A percentile compares a stretch with the other conserved stretches of the same genome.
phyloP scores from a whole-genome alignment of 2,329 filamentous ascomycete species.

The Blastomyces emzantsi region DNA sequence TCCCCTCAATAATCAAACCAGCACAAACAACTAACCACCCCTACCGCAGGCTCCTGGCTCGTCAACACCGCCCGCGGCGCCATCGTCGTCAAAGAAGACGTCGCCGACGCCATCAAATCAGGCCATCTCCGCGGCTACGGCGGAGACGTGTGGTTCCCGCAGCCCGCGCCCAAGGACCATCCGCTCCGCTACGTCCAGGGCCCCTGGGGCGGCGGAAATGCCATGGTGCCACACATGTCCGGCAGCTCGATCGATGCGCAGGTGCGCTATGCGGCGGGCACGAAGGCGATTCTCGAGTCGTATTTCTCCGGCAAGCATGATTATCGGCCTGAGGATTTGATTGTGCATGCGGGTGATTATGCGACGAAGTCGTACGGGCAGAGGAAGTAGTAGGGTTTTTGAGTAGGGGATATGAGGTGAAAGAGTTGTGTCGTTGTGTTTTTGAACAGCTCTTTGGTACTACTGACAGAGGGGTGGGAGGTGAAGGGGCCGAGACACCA shows the following conservation, averaged over 20 bases:
- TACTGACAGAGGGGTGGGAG: too few relatives aligned
- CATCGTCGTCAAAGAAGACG: constrained; percentile 99
- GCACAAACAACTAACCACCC: constrained; percentile 9
- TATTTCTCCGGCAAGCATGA: constrained; percentile 84
- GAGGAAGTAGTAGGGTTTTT: constrained; percentile 34
- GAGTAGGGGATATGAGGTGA: too few relatives aligned
- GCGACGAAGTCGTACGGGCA: constrained; percentile 90
- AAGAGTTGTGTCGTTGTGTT: too few relatives aligned
- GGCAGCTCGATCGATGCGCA: constrained; percentile 98
- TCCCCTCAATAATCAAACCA: too few relatives aligned
- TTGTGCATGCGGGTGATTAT: constrained; percentile 83
- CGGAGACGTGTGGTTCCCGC: constrained; percentile 73
- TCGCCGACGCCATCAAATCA: constrained; percentile 81
- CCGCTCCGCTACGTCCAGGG: constrained; percentile 85
- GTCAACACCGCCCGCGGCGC: constrained; percentile 98
- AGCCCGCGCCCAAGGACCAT: constrained; percentile 91
- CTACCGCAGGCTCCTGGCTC: constrained; percentile 70
- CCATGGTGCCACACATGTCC: constrained; percentile 98
- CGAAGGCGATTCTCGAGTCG: constrained; percentile 80
- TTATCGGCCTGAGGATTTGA: constrained; percentile 84
- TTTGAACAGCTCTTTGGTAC: too few relatives aligned
- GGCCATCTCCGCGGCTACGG: constrained; percentile 57
- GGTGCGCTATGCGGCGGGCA: constrained; percentile 78
- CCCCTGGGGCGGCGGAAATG: constrained; percentile 93
- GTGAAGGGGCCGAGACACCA: too few relatives aligned